A percentile compares a stretch with the other conserved stretches of the same genome.
These are phyloP conservation scores for Adansonia madagascariensis DNA, from an alignment of 441 rosid species.

Conservation along the genomic window DNA sequence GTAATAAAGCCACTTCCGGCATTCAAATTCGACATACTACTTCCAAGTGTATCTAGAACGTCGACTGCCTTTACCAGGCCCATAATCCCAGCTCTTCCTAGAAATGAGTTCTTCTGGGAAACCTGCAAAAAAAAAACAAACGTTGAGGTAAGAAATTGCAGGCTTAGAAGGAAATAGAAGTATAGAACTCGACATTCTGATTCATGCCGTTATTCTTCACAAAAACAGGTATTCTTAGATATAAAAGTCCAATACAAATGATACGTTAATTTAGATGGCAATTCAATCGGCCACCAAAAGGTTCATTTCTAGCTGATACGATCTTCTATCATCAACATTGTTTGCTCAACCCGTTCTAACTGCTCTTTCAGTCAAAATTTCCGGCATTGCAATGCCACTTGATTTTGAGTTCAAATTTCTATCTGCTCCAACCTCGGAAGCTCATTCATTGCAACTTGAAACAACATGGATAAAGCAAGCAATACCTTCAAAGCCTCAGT, in stretches of 20 bases:
- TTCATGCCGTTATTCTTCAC: neutral
- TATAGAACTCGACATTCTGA: neutral
- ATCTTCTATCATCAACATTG: neutral
- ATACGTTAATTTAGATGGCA: neutral
- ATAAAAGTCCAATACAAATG: neutral
- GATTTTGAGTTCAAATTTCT: neutral
- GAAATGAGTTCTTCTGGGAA: slow-evolving; percentile 59
- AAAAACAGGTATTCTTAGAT: neutral
- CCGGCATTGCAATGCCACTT: neutral
- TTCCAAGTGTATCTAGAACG: slow-evolving; percentile 81
- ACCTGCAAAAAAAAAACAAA: slow-evolving; percentile 37
- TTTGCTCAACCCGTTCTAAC: neutral
- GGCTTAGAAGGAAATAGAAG: neutral
- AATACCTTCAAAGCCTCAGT: slow-evolving; percentile 54
- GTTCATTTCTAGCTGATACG: neutral
- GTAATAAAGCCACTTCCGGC: slow-evolving; percentile 56
- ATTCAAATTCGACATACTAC: slow-evolving; percentile 81
- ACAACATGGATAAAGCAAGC: neutral
- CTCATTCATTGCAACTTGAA: neutral
- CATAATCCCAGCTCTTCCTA: slow-evolving; percentile 70
- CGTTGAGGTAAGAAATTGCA: neutral
- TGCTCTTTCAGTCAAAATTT: neutral
- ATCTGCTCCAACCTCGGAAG: neutral
- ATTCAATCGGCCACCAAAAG: neutral
- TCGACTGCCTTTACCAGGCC: slow-evolving; percentile 81